These are phyloP conservation scores for Fermentozyma sake DNA, from an alignment of 1,139 yeast genomes.

Conservation along the genomic window DNA sequence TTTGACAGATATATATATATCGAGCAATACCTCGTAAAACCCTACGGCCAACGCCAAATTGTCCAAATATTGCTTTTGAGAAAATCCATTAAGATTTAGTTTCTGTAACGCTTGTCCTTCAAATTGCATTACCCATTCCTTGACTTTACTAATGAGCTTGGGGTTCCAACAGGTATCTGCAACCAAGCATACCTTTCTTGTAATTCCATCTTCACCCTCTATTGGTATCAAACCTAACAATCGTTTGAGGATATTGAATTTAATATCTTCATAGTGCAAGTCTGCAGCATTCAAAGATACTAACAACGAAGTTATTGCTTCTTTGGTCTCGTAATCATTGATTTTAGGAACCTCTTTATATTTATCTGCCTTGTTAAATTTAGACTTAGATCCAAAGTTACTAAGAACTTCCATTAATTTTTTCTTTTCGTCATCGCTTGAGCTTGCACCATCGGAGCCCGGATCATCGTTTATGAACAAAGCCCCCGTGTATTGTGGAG, in stretches of 20 bases:
- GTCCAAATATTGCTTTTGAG: conserved; percentile 1
- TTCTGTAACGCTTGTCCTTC: conserved; percentile 17
- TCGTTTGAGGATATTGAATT: conserved; percentile 38
- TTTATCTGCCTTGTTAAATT: conserved; percentile 9
- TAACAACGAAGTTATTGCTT: conserved; percentile 24
- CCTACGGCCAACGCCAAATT: conserved; percentile 19
- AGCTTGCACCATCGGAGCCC: conserved; percentile 6
- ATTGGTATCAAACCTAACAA: conserved; percentile 24
- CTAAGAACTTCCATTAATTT: conserved; percentile 36
- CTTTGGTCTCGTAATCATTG: conserved; percentile 13
- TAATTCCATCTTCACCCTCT: conserved; percentile 10
- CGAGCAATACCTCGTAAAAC: conserved; percentile 56
- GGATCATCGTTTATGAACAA: conserved; percentile 12
- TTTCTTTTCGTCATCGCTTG: conserved; percentile 28
- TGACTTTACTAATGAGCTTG: conserved; percentile 18
- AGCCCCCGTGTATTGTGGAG: conserved; percentile 10
- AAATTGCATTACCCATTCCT: conserved; percentile 32
- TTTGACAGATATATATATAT: conserved; percentile 36
- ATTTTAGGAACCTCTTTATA: conserved; percentile 9
- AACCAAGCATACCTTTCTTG: conserved; percentile 13
- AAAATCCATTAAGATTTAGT: conserved; percentile 4
- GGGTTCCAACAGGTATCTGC: conserved; percentile 25
- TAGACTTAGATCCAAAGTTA: conserved; percentile 26
- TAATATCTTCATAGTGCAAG: conserved; percentile 44
- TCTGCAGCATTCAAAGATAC: conserved; percentile 21